Percentiles rank a stretch among this genome's conserved stretches.
phyloP scores from a whole-genome alignment of 306 rosid species.

The Fragaria nilgerrensis region DNA sequence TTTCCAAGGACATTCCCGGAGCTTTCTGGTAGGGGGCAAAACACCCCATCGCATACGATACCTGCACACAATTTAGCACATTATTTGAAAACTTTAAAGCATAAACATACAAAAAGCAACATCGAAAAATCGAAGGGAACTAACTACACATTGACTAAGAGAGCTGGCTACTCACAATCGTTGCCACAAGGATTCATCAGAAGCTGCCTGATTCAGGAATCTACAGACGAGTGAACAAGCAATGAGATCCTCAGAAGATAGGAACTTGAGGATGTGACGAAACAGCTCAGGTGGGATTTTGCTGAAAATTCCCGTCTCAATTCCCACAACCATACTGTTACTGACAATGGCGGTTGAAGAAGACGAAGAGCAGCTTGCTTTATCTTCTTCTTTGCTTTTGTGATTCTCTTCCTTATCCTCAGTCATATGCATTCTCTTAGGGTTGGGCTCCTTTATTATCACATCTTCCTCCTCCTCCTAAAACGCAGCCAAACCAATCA shows the following conservation, averaged over 20 bases:
- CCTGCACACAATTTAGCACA: constrained; percentile 36
- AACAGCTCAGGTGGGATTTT: constrained; percentile 80
- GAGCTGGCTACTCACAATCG: constrained; percentile 61
- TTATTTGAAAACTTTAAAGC: not conserved
- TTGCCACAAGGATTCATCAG: constrained; percentile 93
- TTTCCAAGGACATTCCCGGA: constrained; percentile 87
- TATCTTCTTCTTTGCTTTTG: constrained; percentile 10
- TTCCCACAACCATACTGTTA: constrained; percentile 21
- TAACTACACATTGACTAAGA: not conserved
- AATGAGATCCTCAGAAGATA: constrained; percentile 90
- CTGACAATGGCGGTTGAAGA: constrained; percentile 14
- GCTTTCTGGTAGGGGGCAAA: constrained; percentile 57
- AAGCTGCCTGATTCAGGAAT: constrained; percentile 74
- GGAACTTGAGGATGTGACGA: constrained; percentile 79
- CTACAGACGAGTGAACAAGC: constrained; percentile 78
- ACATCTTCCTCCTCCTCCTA: constrained; percentile 50
- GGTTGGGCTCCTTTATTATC: constrained; percentile 39
- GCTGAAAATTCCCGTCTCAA: constrained; percentile 67
- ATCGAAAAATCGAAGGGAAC: not conserved
- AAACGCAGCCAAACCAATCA: constrained; percentile 15
- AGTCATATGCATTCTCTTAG: constrained; percentile 49
- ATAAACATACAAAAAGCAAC: not conserved
- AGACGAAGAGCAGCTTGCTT: constrained; percentile 21
- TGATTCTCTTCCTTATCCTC: constrained; percentile 20
- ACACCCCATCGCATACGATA: constrained; percentile 93